Base-by-base conservation (phyloP, 192 early-diverging fungal genomes). In the Mortierella antarctica region DNA sequence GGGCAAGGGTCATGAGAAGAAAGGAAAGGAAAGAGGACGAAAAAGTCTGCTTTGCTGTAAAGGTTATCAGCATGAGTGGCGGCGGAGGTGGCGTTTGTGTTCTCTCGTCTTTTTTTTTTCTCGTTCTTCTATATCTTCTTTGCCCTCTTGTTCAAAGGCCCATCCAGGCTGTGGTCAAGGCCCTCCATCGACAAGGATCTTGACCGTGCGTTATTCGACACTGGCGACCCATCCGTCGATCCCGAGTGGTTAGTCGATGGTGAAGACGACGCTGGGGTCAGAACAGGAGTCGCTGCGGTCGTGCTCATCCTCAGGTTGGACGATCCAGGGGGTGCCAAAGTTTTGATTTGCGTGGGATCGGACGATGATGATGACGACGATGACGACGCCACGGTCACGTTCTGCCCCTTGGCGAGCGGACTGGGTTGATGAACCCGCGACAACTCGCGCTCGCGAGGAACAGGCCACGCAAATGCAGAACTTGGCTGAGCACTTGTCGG, bases 401-500 rank as follows among this genome's bases (percentile, higher is more conserved):
- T 73, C 47, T 73, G 63, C 8, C 76, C 76, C 23, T 86, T 88
- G 31, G 86, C 82, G 50, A 89, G 57, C 1, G 86, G 88, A 51
- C 86, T 87, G 13, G 88, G 85, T 50, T 86, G 83, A 57, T 89
- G 84, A 11, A 83, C 86, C 9, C 79, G 63, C 12, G 83, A 23
- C 18, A 74, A 55, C 17, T 64, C 66, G 48, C 74, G 70, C 14
- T 72, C 77, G 14, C 77, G 58, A 54, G 88, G 81, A 4, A 82
- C 54, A 1, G 93, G 93, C 93, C 93, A 95, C 68, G 90, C 83
- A 74, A 95, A 95, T 11, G 89, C 87, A 13, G 90, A 86, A n/a
- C 88, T 86, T 2, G 67, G 62, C n/a, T 83, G 74, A 20, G 88
- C 90, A 20, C 88, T 89, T 7, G 90, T 92, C 0, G 93, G 92